A percentile compares a stretch with the other conserved stretches of the same genome.
Conservation (phyloP, 164 flowering plant species). For the Aristolochia fimbriata region DNA sequence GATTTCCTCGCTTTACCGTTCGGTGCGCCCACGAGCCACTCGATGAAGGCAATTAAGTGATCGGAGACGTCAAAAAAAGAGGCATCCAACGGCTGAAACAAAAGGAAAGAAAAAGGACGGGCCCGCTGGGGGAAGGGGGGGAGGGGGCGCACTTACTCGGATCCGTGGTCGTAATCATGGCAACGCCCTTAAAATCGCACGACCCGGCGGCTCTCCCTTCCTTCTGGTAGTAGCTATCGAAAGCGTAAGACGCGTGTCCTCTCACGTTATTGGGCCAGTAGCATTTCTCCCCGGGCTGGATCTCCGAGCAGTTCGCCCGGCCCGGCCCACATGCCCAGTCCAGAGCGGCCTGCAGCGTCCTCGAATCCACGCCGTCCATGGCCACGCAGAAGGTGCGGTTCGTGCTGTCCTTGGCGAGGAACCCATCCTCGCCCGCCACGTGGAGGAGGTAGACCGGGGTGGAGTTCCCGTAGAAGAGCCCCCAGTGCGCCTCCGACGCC, state of each 20-base stretch:
- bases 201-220: slow-evolving; percentile 61
- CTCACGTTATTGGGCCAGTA: slow-evolving; percentile 76
- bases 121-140: not conserved
- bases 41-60: too few species aligned
- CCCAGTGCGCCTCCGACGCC: slow-evolving; percentile 84
- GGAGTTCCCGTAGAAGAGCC: slow-evolving; percentile 64
- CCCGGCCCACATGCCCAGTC: slow-evolving; percentile 99
- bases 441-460: slow-evolving; percentile 80
- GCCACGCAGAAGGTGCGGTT: slow-evolving; percentile 83
- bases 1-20: too few species aligned
- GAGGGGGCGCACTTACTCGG: slow-evolving; percentile 59
- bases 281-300: slow-evolving; percentile 89
- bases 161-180: slow-evolving; percentile 86
- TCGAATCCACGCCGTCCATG: slow-evolving; percentile 54
- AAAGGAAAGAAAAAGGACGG: not conserved
- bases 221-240: slow-evolving; percentile 88
- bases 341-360: slow-evolving; percentile 75
- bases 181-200: slow-evolving; percentile 94
- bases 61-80: too few species aligned
- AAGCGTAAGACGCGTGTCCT: slow-evolving; percentile 86
- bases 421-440: slow-evolving; percentile 66
- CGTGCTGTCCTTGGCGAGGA: slow-evolving; percentile 87
- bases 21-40: too few species aligned
- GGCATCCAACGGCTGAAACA: too few species aligned
- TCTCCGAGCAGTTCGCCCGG: slow-evolving; percentile 76